Percentiles rank a stretch among this genome's conserved stretches.
phyloP scores from a whole-genome alignment of 306 rosid species.

The Acacia confusa region DNA sequence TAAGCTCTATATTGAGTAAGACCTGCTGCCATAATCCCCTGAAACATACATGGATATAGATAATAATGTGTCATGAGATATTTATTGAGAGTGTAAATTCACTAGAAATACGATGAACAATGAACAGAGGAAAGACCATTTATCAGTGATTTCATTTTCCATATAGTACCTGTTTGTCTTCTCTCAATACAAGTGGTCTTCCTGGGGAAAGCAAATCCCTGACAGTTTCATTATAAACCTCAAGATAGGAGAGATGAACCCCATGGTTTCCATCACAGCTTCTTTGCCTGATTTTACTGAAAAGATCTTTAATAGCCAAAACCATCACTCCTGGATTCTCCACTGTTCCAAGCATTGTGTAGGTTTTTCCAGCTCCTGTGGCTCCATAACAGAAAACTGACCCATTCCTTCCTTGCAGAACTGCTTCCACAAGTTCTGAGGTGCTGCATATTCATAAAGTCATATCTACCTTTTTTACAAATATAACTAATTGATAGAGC shows the following conservation, averaged over 20 bases:
- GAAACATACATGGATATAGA: constrained; percentile 17
- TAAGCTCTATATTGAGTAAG: constrained; percentile 93
- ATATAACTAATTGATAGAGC: constrained; percentile 4
- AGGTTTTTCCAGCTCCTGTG: constrained; percentile 96
- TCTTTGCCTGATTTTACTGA: constrained; percentile 78
- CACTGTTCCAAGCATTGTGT: constrained; percentile 90
- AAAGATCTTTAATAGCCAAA: constrained; percentile 92
- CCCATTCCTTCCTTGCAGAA: constrained; percentile 94
- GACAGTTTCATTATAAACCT: constrained; percentile 94
- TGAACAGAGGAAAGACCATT: not conserved
- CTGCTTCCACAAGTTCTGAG: constrained; percentile 89
- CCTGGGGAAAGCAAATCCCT: constrained; percentile 93
- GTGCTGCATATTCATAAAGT: constrained; percentile 56
- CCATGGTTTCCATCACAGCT: constrained; percentile 88
- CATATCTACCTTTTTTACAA: not conserved
- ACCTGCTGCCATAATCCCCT: constrained; percentile 96
- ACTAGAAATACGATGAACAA: not conserved
- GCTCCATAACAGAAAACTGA: constrained; percentile 97
- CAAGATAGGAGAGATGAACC: constrained; percentile 89
- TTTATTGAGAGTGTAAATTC: not conserved
- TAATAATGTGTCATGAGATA: constrained; percentile 8
- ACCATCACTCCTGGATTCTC: constrained; percentile 99
- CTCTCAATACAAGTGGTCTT: constrained; percentile 91
- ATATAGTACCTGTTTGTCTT: constrained; percentile 79
- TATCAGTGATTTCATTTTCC: not conserved